Percentiles rank a stretch among this genome's conserved stretches.
Evolutionary conservation across 257 asterid species (phyloP).

Genomic region (Scutellaria barbata): DNA sequence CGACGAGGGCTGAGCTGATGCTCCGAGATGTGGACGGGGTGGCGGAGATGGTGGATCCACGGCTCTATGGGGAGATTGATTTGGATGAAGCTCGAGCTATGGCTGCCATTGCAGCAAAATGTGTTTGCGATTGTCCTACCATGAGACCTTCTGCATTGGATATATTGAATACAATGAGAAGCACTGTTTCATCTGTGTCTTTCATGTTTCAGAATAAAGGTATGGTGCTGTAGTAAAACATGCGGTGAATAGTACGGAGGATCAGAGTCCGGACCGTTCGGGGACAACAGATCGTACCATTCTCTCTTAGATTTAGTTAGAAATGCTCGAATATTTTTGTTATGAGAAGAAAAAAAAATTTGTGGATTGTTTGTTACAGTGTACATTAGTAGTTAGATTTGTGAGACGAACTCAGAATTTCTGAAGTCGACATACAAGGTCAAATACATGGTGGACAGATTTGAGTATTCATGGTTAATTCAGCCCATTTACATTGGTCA

Average conservation of each 20-base stretch:
- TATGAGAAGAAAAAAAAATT: too few species aligned
- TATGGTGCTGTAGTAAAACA: neutral
- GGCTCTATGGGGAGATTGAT: constrained; percentile 43
- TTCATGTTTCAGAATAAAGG: neutral
- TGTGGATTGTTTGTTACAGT: neutral
- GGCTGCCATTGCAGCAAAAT: constrained; percentile 52
- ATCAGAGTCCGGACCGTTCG: too few species aligned
- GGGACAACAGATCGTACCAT: too few species aligned
- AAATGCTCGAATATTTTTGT: too few species aligned
- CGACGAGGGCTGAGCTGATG: constrained; percentile 46
- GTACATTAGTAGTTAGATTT: neutral
- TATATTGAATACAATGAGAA: constrained; percentile 43
- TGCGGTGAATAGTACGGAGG: too few species aligned
- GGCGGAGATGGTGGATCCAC: constrained; percentile 60
- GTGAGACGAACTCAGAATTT: neutral
- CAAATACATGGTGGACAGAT: neutral
- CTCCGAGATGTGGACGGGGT: constrained; percentile 46
- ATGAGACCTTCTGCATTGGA: constrained; percentile 65
- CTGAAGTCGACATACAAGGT: neutral
- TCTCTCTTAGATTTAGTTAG: too few species aligned
- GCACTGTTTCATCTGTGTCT: constrained; percentile 33
- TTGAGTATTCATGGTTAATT: too few species aligned
- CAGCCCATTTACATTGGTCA: too few species aligned
- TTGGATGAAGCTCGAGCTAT: constrained; percentile 58
- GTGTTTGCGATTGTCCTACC: constrained; percentile 53